A percentile compares a stretch with the other conserved stretches of the same genome.
These are phyloP conservation scores for Aspergillus cejpii DNA, from an alignment of 2,329 filamentous ascomycete genomes.

Conservation along the genomic window DNA sequence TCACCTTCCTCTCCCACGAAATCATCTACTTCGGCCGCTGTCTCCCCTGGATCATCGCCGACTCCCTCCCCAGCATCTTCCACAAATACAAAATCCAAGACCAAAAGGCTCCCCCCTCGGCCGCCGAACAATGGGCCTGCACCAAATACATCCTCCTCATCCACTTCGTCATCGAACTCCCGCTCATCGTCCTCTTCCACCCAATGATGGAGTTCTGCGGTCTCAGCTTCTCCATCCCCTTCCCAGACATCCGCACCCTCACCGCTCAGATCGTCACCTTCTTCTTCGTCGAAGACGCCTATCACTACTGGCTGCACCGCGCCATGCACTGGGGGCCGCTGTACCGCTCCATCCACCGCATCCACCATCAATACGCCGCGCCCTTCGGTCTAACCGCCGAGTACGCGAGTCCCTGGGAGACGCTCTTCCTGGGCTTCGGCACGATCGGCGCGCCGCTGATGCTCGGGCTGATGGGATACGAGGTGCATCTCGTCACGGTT, in stretches of 20 bases:
- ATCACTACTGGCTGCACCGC: conserved; percentile 96
- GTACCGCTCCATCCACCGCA: conserved; percentile 94
- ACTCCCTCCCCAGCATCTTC: conserved; percentile 69
- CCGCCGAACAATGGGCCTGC: conserved; percentile 85
- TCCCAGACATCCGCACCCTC: conserved; percentile 75
- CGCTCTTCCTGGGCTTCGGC: conserved; percentile 82
- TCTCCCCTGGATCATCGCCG: conserved; percentile 85
- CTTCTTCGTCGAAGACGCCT: conserved; percentile 89
- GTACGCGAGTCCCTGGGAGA: conserved; percentile 93
- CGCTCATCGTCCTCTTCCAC: conserved; percentile 90
- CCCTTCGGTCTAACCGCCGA: conserved; percentile 92
- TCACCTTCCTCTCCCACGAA: conserved; percentile 94
- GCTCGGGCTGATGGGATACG: conserved; percentile 69
- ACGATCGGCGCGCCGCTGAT: conserved; percentile 72
- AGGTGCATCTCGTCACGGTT: conserved; percentile 93
- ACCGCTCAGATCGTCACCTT: conserved; percentile 80
- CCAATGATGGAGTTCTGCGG: conserved; percentile 86
- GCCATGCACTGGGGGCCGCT: conserved; percentile 84
- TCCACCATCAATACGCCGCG: conserved; percentile 95
- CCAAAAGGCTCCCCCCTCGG: conserved; percentile 70
- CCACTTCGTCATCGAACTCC: conserved; percentile 94
- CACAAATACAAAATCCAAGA: conserved; percentile 90
- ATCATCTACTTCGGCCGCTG: conserved; percentile 83
- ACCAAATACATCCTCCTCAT: conserved; percentile 81
- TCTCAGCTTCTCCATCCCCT: conserved; percentile 76